These are phyloP conservation scores for Xerocomus amazonicus DNA, from an alignment of 1,284 basidiomycete genomes.

Conservation along the genomic window DNA sequence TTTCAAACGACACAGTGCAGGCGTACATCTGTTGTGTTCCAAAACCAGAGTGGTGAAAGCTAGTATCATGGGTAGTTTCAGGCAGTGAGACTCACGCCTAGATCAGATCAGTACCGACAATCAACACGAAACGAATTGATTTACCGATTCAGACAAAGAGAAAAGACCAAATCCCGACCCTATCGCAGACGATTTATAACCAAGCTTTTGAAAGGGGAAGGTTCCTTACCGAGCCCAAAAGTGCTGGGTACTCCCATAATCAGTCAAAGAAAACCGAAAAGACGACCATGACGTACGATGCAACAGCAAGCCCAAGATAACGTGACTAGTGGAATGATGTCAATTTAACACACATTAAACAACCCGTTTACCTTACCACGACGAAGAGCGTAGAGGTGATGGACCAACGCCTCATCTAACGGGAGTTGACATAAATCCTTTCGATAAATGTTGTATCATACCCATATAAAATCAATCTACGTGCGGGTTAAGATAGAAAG, in stretches of 20 bases:
- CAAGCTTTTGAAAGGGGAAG: too few species aligned
- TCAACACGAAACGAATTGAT: not conserved
- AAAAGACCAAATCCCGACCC: not conserved
- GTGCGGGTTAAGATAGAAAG: not conserved
- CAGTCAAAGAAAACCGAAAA: not conserved
- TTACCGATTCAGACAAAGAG: conserved; percentile 3
- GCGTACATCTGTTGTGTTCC: conserved; percentile 4
- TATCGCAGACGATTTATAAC: not conserved
- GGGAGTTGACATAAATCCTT: not conserved
- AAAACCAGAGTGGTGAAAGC: not conserved
- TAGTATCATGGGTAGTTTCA: not conserved
- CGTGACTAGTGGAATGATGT: conserved; percentile 1
- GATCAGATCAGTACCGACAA: not conserved
- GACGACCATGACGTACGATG: conserved; percentile 2
- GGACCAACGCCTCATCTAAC: conserved; percentile 7
- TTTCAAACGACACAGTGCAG: not conserved
- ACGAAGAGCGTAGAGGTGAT: conserved; percentile 8
- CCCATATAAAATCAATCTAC: conserved; percentile 10
- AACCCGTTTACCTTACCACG: not conserved
- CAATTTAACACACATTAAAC: not conserved
- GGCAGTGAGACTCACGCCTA: conserved; percentile 2
- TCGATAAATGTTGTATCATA: not conserved
- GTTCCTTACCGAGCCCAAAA: not conserved
- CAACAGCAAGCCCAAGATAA: conserved; percentile 7
- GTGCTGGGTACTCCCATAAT: not conserved